These are phyloP conservation scores for Dryas drummondii DNA, from an alignment of 306 rosid genomes.

Conservation along the genomic window DNA sequence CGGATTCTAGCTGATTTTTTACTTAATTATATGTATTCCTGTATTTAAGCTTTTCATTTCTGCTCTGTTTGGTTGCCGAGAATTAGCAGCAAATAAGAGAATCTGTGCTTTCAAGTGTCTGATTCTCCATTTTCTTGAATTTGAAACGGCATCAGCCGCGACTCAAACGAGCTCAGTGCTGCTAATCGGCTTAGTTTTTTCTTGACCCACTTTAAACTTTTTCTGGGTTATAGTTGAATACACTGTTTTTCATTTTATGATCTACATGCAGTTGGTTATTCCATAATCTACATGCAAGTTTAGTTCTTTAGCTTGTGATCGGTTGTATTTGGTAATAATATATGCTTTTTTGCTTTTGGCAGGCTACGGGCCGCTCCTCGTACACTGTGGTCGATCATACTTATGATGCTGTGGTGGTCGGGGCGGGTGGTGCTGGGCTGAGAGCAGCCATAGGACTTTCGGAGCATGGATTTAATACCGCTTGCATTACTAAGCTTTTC, in stretches of 20 bases:
- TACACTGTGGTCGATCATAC: constrained; percentile 90
- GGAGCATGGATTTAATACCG: constrained; percentile 94
- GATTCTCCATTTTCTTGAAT: neutral
- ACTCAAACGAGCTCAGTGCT: constrained; percentile 2
- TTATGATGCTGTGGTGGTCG: constrained; percentile 89
- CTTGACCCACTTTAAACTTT: neutral
- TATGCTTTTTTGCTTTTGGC: constrained; percentile 30
- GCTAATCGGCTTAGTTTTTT: neutral
- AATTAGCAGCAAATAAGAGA: constrained; percentile 6
- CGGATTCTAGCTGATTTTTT: neutral
- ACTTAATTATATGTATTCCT: neutral
- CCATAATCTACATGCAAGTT: neutral
- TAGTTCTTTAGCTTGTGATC: neutral
- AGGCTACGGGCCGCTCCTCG: constrained; percentile 59
- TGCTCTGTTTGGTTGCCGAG: constrained; percentile 7
- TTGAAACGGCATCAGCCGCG: neutral
- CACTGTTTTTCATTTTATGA: neutral
- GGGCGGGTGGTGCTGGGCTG: constrained; percentile 97
- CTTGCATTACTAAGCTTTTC: constrained; percentile 93
- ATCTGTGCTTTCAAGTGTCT: neutral
- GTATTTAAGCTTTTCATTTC: neutral
- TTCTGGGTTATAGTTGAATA: neutral
- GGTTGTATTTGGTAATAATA: constrained; percentile 10
- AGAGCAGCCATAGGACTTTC: constrained; percentile 96
- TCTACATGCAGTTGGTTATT: neutral